Base-by-base conservation (phyloP, 768 basidiomycete genomes). In the Pleurotus tuoliensis region DNA sequence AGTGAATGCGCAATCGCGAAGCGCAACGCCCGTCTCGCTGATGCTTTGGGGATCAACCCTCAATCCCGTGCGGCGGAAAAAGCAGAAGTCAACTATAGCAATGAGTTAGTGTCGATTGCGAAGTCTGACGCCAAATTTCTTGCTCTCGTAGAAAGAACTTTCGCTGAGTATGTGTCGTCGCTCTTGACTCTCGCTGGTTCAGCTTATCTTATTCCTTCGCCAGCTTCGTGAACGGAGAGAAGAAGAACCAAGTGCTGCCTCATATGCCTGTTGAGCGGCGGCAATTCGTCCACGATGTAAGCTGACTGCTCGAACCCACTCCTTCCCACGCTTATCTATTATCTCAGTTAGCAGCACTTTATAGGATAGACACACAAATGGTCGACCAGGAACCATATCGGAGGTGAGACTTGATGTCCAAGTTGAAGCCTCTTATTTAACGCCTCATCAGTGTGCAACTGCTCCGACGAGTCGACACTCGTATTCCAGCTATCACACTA, bases 321-420 rank as follows among this genome's bases (percentile, higher is more conserved):
- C 45, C 41, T 24, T 44, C 34, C 27, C 47, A 55, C 47, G 12
- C 47, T 47, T 24, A 61, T 37, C 54, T 13, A 51, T 41, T 48
- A 54, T 22, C 61, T 22, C 61, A 90, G 84, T 79, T 97, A 18
- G 90, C 92, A 1, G 74, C 80, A 5, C 72, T 87, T 4, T 98
- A 96, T 66, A 79, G 92, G 16, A 83, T 98, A 67, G 88, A 92
- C 58, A 84, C 88, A 0, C 83, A 90, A 62, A 84, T 94, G 76
- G 83, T 99, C 16, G 96, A 98, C 67, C 89, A 90, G 63, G 96
- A 97, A 63, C 96, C 96, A 0, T 81, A 90, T 64, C 77, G 92
- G 47, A 85, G 80, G 82, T 82, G 16, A 18, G 70, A 67, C 11
- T 7, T 7, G 40, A 16, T 18, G 8, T 55, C 25, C 37, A n/a